Evolutionary conservation across 2,329 filamentous ascomycete species (phyloP).

Genomic region (Nigrograna mackinnonii): DNA sequence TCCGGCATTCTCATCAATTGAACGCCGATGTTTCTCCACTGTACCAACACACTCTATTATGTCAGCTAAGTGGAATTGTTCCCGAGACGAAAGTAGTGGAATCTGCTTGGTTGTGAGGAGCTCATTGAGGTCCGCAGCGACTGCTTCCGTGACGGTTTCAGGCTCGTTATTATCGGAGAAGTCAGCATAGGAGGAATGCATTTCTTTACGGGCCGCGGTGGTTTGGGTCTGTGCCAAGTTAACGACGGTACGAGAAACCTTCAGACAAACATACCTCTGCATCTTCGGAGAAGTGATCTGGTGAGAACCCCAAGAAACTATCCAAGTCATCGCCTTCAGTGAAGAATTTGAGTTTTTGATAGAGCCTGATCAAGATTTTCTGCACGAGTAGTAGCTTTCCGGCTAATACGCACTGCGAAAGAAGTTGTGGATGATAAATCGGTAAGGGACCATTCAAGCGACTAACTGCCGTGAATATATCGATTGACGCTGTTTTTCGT

Average conservation of each 20-base stretch:
- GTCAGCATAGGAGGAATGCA: conserved; percentile 56
- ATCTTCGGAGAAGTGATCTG: conserved; percentile 53
- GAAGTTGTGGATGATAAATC: conserved; percentile 88
- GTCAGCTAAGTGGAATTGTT: conserved; percentile 83
- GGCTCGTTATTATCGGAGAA: conserved; percentile 61
- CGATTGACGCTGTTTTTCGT: conserved; percentile 56
- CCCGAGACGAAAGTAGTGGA: conserved; percentile 78
- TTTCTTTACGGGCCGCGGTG: conserved; percentile 50
- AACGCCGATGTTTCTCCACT: conserved; percentile 83
- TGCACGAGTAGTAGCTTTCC: conserved; percentile 77
- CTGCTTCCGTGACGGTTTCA: conserved; percentile 70
- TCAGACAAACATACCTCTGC: conserved; percentile 43
- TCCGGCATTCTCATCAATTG: conserved; percentile 87
- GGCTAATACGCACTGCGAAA: conserved; percentile 82
- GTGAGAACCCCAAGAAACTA: conserved; percentile 67
- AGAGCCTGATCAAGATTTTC: conserved; percentile 70
- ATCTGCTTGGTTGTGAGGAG: conserved; percentile 75
- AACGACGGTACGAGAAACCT: conserved; percentile 2
- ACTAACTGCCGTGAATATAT: conserved; percentile 81
- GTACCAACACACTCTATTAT: conserved; percentile 83
- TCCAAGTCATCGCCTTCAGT: conserved; percentile 80
- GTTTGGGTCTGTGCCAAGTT: conserved; percentile 35
- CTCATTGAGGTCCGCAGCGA: conserved; percentile 72
- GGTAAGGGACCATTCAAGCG: conserved; percentile 85
- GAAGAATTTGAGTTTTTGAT: conserved; percentile 80